A percentile compares a stretch with the other conserved stretches of the same genome.
phyloP scores from a whole-genome alignment of 305 asterid genomes.

The Solanum aculeatissimum region DNA sequence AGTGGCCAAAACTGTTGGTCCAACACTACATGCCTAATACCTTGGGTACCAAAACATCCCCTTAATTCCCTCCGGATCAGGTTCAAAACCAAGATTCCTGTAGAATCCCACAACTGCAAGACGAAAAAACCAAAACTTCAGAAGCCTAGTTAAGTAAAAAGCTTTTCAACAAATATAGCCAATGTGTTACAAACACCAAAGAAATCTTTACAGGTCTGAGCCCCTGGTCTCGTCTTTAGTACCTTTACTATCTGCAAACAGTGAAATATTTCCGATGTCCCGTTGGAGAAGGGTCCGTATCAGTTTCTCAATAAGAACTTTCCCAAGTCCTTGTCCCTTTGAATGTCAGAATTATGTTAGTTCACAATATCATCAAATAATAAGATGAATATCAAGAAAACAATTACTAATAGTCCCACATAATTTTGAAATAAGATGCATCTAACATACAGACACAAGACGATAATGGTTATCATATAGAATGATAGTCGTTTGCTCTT shows the following conservation, averaged over 20 bases:
- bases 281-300: slow-evolving; percentile 71
- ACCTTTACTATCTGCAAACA: slow-evolving; percentile 96
- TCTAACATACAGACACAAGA: not conserved
- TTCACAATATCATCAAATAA: not conserved
- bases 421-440: not conserved
- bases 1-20: not conserved
- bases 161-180: not conserved
- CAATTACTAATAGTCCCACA: not conserved
- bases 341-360: slow-evolving; percentile 3
- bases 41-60: slow-evolving; percentile 99
- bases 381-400: not conserved
- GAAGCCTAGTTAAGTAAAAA: not conserved
- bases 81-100: slow-evolving; percentile 68
- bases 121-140: not conserved
- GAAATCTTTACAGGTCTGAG: not conserved
- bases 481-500: not conserved
- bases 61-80: slow-evolving; percentile 98
- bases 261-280: slow-evolving; percentile 89
- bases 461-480: not conserved
- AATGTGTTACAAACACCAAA: not conserved
- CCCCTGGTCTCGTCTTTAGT: not conserved
- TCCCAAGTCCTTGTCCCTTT: slow-evolving; percentile 98
- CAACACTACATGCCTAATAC: slow-evolving; percentile 22
- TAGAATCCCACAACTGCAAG: slow-evolving; percentile 91
- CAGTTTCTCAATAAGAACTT: slow-evolving; percentile 82